Percentiles rank a stretch among this genome's conserved stretches.
phyloP scores from a whole-genome alignment of 176 grass and related monocot species.

The Microstegium vimineum region DNA sequence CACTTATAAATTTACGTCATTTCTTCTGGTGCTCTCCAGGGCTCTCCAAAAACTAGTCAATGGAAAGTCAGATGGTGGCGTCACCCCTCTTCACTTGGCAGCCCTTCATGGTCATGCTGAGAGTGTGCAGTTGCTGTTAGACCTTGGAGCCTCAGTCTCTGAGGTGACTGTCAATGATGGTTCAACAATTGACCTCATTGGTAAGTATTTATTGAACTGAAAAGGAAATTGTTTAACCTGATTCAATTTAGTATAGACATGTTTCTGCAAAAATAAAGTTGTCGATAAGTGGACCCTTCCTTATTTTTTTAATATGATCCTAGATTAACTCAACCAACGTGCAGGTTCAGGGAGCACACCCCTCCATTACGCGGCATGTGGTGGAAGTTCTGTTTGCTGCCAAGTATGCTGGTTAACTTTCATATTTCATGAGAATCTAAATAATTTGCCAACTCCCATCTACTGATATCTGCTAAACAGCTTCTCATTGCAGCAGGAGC shows the following conservation, averaged over 20 bases:
- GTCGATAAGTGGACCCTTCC: neutral
- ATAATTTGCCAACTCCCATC: conserved; percentile 4
- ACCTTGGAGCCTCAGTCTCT: conserved; percentile 84
- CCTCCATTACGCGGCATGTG: conserved; percentile 94
- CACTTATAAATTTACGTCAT: conserved; percentile 31
- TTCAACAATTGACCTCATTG: conserved; percentile 97
- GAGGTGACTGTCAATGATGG: conserved; percentile 87
- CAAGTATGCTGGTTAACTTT: conserved; percentile 58
- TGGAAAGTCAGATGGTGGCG: conserved; percentile 81
- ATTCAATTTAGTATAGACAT: conserved; percentile 19
- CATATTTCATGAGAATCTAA: conserved; percentile 26
- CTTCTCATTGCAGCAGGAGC: conserved; percentile 81
- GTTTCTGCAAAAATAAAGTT: neutral
- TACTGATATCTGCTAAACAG: conserved; percentile 58
- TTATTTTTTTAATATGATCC: neutral
- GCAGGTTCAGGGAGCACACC: conserved; percentile 87
- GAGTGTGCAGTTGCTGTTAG: conserved; percentile 77
- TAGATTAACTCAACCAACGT: conserved; percentile 20
- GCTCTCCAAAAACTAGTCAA: conserved; percentile 62
- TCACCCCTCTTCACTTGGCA: conserved; percentile 88
- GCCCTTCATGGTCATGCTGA: conserved; percentile 82
- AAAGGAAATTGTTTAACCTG: neutral
- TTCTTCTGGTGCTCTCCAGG: conserved; percentile 47
- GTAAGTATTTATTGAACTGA: conserved; percentile 36
- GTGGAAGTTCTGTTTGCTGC: conserved; percentile 88